A percentile compares a stretch with the other conserved stretches of the same genome.
phyloP scores from a whole-genome alignment of 805 yeast species.

The Lipomyces mesembrius region DNA sequence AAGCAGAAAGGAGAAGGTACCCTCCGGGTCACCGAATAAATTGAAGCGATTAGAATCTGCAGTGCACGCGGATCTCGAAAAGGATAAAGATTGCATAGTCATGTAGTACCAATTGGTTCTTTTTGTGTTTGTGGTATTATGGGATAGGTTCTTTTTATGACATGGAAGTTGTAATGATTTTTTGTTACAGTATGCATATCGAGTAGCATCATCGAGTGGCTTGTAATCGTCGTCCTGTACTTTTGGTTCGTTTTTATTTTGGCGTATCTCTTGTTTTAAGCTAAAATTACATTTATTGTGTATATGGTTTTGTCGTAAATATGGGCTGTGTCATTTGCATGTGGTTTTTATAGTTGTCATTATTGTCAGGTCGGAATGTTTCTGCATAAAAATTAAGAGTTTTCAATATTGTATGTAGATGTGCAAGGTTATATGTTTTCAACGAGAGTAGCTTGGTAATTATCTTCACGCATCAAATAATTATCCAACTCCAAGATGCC shows the following conservation, averaged over 20 bases:
- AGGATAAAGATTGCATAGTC: constrained; percentile 30
- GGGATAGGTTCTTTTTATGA: neutral
- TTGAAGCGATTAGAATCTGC: neutral
- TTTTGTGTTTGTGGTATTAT: neutral
- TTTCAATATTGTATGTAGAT: neutral
- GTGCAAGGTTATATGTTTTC: neutral
- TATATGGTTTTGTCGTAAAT: neutral
- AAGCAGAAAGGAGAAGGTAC: neutral
- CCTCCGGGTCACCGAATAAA: neutral
- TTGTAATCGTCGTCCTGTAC: neutral
- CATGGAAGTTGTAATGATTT: neutral
- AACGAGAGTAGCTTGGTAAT: no score
- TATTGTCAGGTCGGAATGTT: neutral
- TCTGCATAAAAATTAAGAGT: neutral
- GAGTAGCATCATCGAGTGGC: neutral
- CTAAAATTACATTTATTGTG: neutral
- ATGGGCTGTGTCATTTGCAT: neutral
- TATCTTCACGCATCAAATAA: no score
- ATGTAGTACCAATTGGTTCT: constrained; percentile 18
- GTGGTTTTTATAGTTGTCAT: neutral
- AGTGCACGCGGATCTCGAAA: neutral
- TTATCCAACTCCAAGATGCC: no score
- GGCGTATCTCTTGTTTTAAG: neutral
- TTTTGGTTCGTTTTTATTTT: no score
- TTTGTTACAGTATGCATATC: neutral